Base-by-base conservation (phyloP, 148 eudicot species). In the Nyssa sinensis region DNA sequence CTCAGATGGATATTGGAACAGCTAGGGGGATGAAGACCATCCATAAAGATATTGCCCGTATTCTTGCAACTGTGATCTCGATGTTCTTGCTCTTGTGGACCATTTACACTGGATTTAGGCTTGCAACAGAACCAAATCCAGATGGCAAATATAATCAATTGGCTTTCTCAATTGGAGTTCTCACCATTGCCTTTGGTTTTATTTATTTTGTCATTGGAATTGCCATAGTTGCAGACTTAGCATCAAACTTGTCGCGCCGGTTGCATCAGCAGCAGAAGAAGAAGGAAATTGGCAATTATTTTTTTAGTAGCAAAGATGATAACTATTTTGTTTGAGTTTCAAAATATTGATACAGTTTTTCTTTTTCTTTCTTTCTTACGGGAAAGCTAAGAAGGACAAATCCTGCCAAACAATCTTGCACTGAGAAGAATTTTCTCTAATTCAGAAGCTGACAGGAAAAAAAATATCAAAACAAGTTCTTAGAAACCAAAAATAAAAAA, bases 101-200 rank as follows among this genome's bases (percentile, higher is more conserved):
- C 1, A 79, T 75, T 77, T 79, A 74, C 67, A 70, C 67, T 62
- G 87, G 83, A 44, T 83, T 68, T 64, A 84, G 67, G 83, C 79
- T 84, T 55, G 80, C 75, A n/a, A 59, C 61, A 7, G 83, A 72
- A 66, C 64, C 80, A 16, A 75, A 68, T 60, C 65, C 59, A 62
- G 81, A 74, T 17, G 76, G 75, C 47, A 79, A 76, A 69, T 70
- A 76, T 64, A 77, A 67, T 29, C 73, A 72, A 35, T 64, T 81
- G 61, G 75, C 68, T 29, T 81, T 84, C 65, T 62, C 78, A 14
- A 49, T 71, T 51, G 85, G 87, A n/a, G 76, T 84, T 19, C 67
- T 65, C 62, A 67, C 71, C 47, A 84, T 86, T 72, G 81, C 78
- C 35, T 84, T 86, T 65, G 89, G 85, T 21, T 77, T 77, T 33